A percentile compares a stretch with the other conserved stretches of the same genome.
These are phyloP conservation scores for Raffaelea ambrosiae DNA, from an alignment of 2,329 filamentous ascomycete genomes.

Conservation along the genomic window DNA sequence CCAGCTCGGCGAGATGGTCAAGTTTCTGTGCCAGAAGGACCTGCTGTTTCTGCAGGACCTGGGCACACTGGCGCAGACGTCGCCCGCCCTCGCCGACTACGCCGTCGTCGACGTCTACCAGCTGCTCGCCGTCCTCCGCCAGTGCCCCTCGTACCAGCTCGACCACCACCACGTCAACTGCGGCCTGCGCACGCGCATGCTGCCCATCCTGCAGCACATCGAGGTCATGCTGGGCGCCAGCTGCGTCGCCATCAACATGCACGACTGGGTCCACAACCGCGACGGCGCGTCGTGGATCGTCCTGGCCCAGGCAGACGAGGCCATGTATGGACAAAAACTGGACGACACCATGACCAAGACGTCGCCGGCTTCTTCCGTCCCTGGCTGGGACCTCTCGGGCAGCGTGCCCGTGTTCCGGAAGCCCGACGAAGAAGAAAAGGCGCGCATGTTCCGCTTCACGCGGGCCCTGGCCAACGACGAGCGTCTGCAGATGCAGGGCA, in stretches of 20 bases:
- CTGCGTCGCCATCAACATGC: conserved; percentile 33
- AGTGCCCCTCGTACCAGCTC: conserved; percentile 65
- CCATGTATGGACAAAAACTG: neutral
- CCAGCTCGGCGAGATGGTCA: conserved; percentile 69
- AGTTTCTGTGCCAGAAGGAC: conserved; percentile 56
- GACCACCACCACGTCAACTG: conserved; percentile 68
- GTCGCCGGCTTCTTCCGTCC: neutral
- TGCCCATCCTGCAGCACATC: conserved; percentile 59
- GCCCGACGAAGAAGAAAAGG: conserved; percentile 9
- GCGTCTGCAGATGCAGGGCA: conserved; percentile 38
- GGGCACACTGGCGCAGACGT: conserved; percentile 32
- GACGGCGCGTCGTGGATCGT: conserved; percentile 14
- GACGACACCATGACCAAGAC: conserved; percentile 2
- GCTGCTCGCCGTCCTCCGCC: conserved; percentile 51
- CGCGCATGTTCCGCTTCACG: conserved; percentile 38
- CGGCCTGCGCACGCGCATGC: conserved; percentile 55
- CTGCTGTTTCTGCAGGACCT: conserved; percentile 54
- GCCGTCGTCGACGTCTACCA: conserved; percentile 47
- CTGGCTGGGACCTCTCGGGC: neutral
- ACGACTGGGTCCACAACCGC: conserved; percentile 36
- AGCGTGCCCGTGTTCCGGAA: conserved; percentile 2
- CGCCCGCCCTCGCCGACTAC: neutral
- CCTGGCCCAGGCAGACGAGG: conserved; percentile 11
- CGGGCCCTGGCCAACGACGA: conserved; percentile 40
- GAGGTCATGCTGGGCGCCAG: conserved; percentile 44